Base-by-base conservation (phyloP, 2,329 filamentous ascomycete species). In the Phyllosticta paracitricarpa region DNA sequence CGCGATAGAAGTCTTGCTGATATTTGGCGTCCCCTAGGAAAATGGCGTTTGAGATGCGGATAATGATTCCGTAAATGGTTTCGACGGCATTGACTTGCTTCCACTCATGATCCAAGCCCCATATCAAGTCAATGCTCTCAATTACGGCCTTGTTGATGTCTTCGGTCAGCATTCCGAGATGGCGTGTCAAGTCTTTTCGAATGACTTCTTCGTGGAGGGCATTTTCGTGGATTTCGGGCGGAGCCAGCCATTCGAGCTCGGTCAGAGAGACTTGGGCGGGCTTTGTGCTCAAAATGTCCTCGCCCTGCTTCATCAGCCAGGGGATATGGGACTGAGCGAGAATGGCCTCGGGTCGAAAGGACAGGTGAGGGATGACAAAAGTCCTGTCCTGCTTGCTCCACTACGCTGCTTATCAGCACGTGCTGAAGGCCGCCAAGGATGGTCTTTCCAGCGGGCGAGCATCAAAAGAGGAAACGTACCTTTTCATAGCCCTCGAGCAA, bases 401-500 rank as follows among this genome's bases (percentile, higher is more conserved):
- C 59, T 63, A 26, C 19, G 25, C 17, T n/a, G 4, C 14, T 7
- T 51, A 51, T 19, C 2, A 51, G 26, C 56, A 30, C 40, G 17
- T 58, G 40, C 22, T 24, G 22, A 2, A 35, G 9, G 25, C 10
- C 6, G 26, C 51, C n/a, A 35, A 33, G 14, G 14, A 14, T 54
- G 14, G 22, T 53, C n/a, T 24, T 57, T 35, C 54, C 54, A 52
- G 10, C 22, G 52, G 52, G 19, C 8, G 25, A 24, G 52, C 52
- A 48, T 48, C 40, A 48, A 48, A 48, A 54, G 25, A 54, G 52
- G 52, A 25, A 54, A 28, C 52, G 22, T 25, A 54, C 59, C 53
- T 60, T 57, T 51, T 56, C 48, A 19, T 61, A 61, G 7, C 62
- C 62, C 24, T 63, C 62, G 3, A 52, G 54, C 26, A 63, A 40